phyloP scores from a whole-genome alignment of 768 basidiomycete genomes.

The Lactarius evosmus region DNA sequence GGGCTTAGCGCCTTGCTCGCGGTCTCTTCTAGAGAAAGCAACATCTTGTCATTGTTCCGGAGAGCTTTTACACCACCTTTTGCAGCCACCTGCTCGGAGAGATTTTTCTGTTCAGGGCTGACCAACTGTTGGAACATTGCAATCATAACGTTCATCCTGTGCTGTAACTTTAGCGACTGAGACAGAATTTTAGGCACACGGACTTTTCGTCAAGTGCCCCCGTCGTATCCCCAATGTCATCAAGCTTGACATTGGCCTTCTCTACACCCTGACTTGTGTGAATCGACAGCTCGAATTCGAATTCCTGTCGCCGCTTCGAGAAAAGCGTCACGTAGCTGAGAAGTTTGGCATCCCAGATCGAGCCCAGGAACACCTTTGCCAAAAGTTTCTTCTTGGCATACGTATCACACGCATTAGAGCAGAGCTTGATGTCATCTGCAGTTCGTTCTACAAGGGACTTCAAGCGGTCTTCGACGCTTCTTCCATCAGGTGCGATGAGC shows the following conservation, averaged over 20 bases:
- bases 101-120: conserved; percentile 22
- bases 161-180: not conserved
- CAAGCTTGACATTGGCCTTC: conserved; percentile 21
- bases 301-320: conserved; percentile 29
- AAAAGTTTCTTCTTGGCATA: conserved; percentile 35
- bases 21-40: conserved; percentile 28
- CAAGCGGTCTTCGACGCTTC: conserved; percentile 37
- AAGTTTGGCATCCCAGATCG: conserved; percentile 34
- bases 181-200: not conserved
- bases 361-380: conserved; percentile 32
- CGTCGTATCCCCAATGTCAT: conserved; percentile 7
- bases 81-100: conserved; percentile 17
- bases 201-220: conserved; percentile 28
- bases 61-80: conserved; percentile 31
- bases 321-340: conserved; percentile 31
- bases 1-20: conserved; percentile 6
- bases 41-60: conserved; percentile 25
- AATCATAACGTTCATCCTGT: conserved; percentile 26
- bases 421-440: conserved; percentile 35
- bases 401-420: conserved; percentile 36
- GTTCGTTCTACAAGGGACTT: conserved; percentile 33
- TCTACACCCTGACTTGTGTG: conserved; percentile 30
- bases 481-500: conserved; percentile 35
- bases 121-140: conserved; percentile 23
- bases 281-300: conserved; percentile 34